phyloP scores from a whole-genome alignment of 768 basidiomycete genomes.

The Sistotremastrum niveocremeum region DNA sequence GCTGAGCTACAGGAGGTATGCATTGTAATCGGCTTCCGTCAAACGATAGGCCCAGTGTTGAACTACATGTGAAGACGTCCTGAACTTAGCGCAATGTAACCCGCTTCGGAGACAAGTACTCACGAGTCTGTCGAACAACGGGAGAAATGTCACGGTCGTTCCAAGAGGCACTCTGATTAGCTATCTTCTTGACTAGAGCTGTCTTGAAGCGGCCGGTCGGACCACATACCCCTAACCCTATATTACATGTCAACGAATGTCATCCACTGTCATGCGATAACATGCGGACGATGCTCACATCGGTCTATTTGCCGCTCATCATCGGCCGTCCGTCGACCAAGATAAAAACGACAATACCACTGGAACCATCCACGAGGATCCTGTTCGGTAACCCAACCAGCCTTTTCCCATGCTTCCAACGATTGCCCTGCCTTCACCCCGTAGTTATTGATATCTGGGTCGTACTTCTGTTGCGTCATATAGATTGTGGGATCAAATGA shows the following conservation, averaged over 20 bases:
- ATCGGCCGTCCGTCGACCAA: background rate
- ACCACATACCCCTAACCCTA: constrained; percentile 1
- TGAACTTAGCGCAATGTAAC: background rate
- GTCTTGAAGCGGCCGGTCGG: background rate
- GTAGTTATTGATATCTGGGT: background rate
- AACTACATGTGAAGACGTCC: background rate
- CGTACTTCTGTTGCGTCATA: background rate
- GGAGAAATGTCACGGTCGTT: background rate
- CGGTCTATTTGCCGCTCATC: constrained; percentile 1
- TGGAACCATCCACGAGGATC: constrained; percentile 2
- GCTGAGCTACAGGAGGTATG: background rate
- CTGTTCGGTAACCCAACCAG: background rate
- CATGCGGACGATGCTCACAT: background rate
- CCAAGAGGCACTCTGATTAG: background rate
- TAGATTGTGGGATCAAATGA: background rate
- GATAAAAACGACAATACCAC: constrained; percentile 2
- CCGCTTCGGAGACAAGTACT: background rate
- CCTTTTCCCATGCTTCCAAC: background rate
- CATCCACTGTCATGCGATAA: background rate
- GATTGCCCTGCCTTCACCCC: background rate
- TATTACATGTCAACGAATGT: background rate
- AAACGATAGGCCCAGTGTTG: constrained; percentile 1
- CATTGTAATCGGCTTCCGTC: background rate
- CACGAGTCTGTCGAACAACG: background rate
- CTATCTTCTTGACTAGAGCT: constrained; percentile 1